Evolutionary conservation across 1,284 basidiomycete species (phyloP).

Genomic region (Moniliophthora roreri): DNA sequence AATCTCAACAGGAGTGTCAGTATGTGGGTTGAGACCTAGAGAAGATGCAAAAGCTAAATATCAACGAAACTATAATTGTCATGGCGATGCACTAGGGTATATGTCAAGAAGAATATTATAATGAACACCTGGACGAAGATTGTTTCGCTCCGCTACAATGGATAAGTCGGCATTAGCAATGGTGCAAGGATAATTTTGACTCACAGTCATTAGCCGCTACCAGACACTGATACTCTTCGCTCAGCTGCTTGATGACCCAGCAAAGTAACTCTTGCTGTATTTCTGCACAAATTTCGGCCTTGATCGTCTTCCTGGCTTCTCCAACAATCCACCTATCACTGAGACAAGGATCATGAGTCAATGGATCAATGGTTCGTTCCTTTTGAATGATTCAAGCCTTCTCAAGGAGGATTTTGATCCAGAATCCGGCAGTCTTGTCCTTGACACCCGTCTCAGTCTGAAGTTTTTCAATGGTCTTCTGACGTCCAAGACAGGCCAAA

Average conservation of each 20-base stretch:
- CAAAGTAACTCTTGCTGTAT: no score
- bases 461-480: constrained; percentile 8
- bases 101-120: no score
- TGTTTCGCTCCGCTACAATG: no score
- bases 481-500: constrained; percentile 19
- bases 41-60: neutral
- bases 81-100: no score
- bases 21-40: constrained; percentile 25
- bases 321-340: no score
- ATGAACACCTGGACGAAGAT: constrained; percentile 3
- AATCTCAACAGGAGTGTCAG: constrained; percentile 37
- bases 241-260: no score
- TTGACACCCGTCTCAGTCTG: constrained; percentile 27
- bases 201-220: neutral
- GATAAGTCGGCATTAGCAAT: neutral
- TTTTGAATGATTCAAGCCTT: no score
- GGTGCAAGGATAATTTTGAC: neutral
- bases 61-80: neutral
- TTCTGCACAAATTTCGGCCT: no score
- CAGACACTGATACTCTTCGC: constrained; percentile 10
- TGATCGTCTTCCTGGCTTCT: no score
- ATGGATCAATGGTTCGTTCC: no score
- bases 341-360: no score
- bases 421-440: constrained; percentile 25
- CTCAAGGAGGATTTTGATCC: constrained; percentile 23